phyloP scores from a whole-genome alignment of 2,329 filamentous ascomycete species.

The Xylaria sp. region DNA sequence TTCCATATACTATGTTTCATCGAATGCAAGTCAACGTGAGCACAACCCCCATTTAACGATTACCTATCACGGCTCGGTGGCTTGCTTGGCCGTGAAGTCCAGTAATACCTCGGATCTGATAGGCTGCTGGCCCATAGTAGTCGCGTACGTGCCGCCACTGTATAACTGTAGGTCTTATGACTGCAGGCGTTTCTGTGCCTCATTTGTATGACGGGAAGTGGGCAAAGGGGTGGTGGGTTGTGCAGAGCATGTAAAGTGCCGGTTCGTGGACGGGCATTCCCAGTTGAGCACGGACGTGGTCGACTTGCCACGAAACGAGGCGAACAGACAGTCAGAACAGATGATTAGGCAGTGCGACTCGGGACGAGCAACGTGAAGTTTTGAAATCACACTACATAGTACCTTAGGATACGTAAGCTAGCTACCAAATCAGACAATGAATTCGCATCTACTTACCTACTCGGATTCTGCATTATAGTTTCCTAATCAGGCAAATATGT shows the following conservation, averaged over 20 bases:
- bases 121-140: background rate
- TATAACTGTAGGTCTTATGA: background rate
- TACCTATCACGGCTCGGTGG: background rate
- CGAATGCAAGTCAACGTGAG: background rate
- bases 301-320: background rate
- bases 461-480: conserved; percentile 10
- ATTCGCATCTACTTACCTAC: conserved; percentile 9
- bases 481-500: conserved; percentile 7
- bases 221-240: background rate
- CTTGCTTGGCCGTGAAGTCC: background rate
- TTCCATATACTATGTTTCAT: conserved; percentile 14
- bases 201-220: background rate
- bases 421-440: conserved; percentile 17
- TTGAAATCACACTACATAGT: conserved; percentile 12
- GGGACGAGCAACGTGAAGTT: background rate
- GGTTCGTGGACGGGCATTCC: background rate
- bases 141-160: background rate
- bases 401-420: conserved; percentile 25
- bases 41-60: background rate
- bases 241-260: background rate
- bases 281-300: background rate
- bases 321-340: background rate
- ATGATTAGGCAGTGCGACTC: conserved; percentile 23
- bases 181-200: background rate
- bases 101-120: conserved; percentile 1